A percentile compares a stretch with the other conserved stretches of the same genome.
These are phyloP conservation scores for Aspergillus sp. DNA, from an alignment of 2,329 filamentous ascomycete species.

Conservation along the genomic window DNA sequence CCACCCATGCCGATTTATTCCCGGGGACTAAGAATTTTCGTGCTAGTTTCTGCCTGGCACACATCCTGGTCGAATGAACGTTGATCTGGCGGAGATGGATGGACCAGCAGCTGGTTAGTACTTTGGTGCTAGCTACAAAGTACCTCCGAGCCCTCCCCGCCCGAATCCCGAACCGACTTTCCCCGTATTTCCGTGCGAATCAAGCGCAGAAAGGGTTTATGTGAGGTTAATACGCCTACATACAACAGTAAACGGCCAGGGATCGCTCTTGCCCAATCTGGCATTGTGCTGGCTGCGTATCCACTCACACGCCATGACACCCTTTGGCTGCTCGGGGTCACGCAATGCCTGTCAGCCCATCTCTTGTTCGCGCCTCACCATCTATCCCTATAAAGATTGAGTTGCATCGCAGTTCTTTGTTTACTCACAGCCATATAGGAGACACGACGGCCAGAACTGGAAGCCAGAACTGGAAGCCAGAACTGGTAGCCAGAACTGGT, in stretches of 20 bases:
- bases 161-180: background rate
- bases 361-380: conserved; percentile 50
- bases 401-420: background rate
- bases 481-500: conserved; percentile 3
- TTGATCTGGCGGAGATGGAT: background rate
- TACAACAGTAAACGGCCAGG: too few species aligned
- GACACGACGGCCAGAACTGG: conserved; percentile 19
- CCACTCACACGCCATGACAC: background rate
- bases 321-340: conserved; percentile 21
- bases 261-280: background rate
- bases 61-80: background rate
- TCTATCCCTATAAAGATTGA: conserved; percentile 39
- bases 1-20: background rate
- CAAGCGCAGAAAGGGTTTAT: too few species aligned
- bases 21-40: background rate
- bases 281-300: background rate
- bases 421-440: conserved; percentile 24
- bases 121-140: background rate
- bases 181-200: too few species aligned
- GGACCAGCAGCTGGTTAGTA: background rate
- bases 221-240: too few species aligned
- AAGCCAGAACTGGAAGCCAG: too few species aligned
- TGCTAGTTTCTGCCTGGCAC: background rate
- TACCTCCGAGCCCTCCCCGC: background rate
- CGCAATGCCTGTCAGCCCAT: conserved; percentile 33